phyloP scores from a whole-genome alignment of 805 yeast species.

The Torulaspora indica region DNA sequence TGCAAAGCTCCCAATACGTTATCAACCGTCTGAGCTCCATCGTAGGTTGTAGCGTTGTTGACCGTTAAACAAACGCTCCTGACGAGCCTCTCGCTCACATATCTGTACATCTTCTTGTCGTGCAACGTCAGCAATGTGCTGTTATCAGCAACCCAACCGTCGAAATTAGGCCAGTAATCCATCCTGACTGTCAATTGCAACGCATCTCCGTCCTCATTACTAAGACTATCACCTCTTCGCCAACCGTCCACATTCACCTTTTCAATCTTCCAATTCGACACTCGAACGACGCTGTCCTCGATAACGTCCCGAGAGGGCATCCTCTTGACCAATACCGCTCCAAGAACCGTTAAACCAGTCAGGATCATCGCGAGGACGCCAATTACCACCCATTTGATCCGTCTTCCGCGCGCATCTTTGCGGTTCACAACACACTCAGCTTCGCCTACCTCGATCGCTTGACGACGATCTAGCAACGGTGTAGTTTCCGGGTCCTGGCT shows the following conservation, averaged over 20 bases:
- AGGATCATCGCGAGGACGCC: neutral
- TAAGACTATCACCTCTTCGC: conserved; percentile 18
- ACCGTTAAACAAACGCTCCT: conserved; percentile 24
- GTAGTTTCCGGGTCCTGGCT: conserved; percentile 20
- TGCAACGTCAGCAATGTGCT: conserved; percentile 4
- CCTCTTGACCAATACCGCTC: neutral
- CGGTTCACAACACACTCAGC: neutral
- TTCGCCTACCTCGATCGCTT: neutral
- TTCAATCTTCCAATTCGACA: conserved; percentile 23
- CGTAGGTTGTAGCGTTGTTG: conserved; percentile 28
- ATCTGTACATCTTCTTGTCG: conserved; percentile 15
- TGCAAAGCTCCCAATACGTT: conserved; percentile 18
- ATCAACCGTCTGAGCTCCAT: conserved; percentile 13
- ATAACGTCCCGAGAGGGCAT: conserved; percentile 20
- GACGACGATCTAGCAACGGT: conserved; percentile 14
- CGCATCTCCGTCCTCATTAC: conserved; percentile 23
- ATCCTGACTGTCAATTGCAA: conserved; percentile 19
- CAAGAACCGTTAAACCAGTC: neutral
- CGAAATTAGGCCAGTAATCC: conserved; percentile 21
- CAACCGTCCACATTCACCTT: conserved; percentile 31
- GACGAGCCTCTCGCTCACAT: conserved; percentile 20
- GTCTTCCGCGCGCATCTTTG: neutral
- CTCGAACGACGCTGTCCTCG: conserved; percentile 14
- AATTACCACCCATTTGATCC: conserved; percentile 3
- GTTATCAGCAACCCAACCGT: conserved; percentile 13